These are phyloP conservation scores for Beauveria scarabaeidicola DNA, from an alignment of 2,329 filamentous ascomycete genomes.

Conservation along the genomic window DNA sequence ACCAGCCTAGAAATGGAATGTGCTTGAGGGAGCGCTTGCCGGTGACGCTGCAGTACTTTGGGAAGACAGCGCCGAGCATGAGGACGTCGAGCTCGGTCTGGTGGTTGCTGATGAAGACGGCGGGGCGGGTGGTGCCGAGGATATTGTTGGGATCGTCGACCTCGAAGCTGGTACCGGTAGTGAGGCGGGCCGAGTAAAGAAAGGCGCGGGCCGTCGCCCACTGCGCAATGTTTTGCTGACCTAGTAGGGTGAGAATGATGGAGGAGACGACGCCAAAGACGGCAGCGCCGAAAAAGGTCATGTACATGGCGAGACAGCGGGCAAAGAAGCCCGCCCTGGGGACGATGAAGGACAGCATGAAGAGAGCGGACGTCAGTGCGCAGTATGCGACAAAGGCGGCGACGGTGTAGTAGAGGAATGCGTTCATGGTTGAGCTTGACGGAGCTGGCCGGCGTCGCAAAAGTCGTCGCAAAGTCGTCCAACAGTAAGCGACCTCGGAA, in stretches of 20 bases:
- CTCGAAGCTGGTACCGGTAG: constrained; percentile 71
- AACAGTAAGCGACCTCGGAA: neutral
- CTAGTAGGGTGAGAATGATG: constrained; percentile 59
- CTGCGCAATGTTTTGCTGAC: constrained; percentile 70
- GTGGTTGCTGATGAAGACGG: constrained; percentile 90
- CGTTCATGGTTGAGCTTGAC: constrained; percentile 23
- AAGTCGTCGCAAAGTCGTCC: neutral
- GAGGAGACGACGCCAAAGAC: constrained; percentile 70
- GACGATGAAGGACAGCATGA: constrained; percentile 50
- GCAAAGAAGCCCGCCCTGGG: constrained; percentile 59
- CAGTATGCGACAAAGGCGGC: constrained; percentile 45
- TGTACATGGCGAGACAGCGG: constrained; percentile 58
- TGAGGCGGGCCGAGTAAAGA: constrained; percentile 65
- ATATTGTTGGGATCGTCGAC: constrained; percentile 58
- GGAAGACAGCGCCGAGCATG: constrained; percentile 83
- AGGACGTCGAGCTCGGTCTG: constrained; percentile 94
- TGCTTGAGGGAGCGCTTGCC: constrained; percentile 78
- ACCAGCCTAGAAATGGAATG: constrained; percentile 85
- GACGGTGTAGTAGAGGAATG: constrained; percentile 28
- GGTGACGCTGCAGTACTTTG: constrained; percentile 83
- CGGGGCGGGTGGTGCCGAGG: constrained; percentile 61
- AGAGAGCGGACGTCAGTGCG: constrained; percentile 47
- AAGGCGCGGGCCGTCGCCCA: constrained; percentile 76
- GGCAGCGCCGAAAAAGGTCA: constrained; percentile 51
- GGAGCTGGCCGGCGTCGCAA: neutral